These are phyloP conservation scores for Plasmodium gonderi DNA, from an alignment of 169 alveolate genomes.

Conservation along the genomic window DNA sequence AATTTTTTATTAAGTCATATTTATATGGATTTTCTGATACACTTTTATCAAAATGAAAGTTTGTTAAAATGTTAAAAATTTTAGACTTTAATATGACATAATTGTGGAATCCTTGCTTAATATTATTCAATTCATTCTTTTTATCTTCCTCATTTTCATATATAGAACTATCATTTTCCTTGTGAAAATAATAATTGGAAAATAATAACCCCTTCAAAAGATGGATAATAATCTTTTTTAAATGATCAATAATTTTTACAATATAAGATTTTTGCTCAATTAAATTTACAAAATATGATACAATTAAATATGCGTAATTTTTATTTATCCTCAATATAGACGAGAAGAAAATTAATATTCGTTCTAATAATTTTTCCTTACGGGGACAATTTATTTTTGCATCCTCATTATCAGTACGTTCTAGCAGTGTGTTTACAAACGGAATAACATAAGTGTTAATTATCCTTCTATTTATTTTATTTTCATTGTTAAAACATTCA, in stretches of 20 bases:
- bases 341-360: conserved; percentile 29
- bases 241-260: conserved; percentile 29
- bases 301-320: conserved; percentile 32
- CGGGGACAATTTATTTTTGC: neutral
- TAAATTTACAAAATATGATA: conserved; percentile 51
- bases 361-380: conserved; percentile 10
- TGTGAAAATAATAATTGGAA: neutral
- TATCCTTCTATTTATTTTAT: conserved; percentile 13
- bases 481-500: conserved; percentile 47
- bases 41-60: conserved; percentile 20
- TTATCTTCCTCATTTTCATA: neutral
- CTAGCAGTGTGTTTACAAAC: conserved; percentile 33
- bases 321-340: conserved; percentile 46
- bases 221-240: conserved; percentile 39
- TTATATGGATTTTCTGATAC: conserved; percentile 41
- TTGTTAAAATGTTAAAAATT: conserved; percentile 24
- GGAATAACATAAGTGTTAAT: conserved; percentile 58
- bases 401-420: neutral
- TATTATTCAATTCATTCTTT: neutral
- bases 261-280: conserved; percentile 29
- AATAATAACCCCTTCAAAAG: conserved; percentile 45
- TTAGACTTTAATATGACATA: conserved; percentile 45
- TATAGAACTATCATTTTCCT: neutral
- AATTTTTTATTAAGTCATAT: conserved; percentile 52
- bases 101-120: conserved; percentile 39